Conservation (phyloP, 352 stramenopile species). For the Phytophthora melonis region DNA sequence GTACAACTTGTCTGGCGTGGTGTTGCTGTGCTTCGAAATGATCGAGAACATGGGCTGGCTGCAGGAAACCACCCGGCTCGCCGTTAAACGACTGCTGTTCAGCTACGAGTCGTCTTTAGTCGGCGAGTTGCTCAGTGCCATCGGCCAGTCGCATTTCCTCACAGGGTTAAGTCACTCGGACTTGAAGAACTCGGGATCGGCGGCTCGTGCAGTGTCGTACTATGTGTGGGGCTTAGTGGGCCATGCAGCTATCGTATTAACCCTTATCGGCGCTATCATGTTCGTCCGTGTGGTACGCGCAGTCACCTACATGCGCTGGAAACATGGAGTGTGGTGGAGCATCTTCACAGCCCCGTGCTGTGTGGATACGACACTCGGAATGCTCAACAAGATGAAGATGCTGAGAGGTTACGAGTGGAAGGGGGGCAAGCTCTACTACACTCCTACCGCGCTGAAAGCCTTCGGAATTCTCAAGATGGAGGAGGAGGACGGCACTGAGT, state of each 20-base stretch:
- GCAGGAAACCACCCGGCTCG: conserved; percentile 2
- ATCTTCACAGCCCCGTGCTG: not conserved
- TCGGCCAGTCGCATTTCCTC: conserved; percentile 16
- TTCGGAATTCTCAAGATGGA: not conserved
- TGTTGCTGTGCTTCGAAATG: conserved; percentile 40
- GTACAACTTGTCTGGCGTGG: conserved; percentile 34
- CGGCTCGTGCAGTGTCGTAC: not conserved
- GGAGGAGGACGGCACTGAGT: conserved; percentile 13
- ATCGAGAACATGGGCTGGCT: conserved; percentile 31
- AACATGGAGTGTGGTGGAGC: not conserved
- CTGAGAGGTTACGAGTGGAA: not conserved
- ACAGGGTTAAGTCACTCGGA: conserved; percentile 24
- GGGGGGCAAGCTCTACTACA: conserved; percentile 3
- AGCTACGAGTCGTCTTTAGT: conserved; percentile 33
- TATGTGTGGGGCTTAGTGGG: conserved; percentile 2
- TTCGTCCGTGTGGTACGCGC: not conserved
- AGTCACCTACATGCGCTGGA: not conserved
- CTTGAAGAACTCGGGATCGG: not conserved
- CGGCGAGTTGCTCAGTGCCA: conserved; percentile 21
- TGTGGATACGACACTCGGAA: conserved; percentile 1
- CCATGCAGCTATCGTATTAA: not conserved
- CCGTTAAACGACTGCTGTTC: conserved; percentile 30
- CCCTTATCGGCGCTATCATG: not conserved
- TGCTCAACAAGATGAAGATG: not conserved
- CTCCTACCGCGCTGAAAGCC: not conserved